Conservation (phyloP, 2,329 filamentous ascomycete genomes). For the Nemania sp. region DNA sequence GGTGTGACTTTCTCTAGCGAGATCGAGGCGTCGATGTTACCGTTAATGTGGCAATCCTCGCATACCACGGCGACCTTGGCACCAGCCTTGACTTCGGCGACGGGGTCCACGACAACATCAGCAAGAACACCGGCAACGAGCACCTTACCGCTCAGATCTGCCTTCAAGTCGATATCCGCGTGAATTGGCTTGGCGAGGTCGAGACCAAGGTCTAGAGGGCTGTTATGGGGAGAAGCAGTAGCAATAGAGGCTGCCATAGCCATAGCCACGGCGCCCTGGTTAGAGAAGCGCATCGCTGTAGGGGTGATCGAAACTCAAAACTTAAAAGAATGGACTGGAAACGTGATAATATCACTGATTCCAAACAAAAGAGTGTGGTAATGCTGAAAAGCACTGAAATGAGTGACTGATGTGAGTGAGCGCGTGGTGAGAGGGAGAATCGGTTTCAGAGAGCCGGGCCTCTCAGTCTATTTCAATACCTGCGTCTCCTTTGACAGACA, state of each 20-base stretch:
- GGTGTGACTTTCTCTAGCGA: slow-evolving; percentile 47
- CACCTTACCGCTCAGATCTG: slow-evolving; percentile 33
- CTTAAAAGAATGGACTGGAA: slow-evolving; percentile 41
- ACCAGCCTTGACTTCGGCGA: slow-evolving; percentile 34
- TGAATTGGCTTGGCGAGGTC: slow-evolving; percentile 32
- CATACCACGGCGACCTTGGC: slow-evolving; percentile 45
- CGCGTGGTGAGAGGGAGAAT: slow-evolving; percentile 28
- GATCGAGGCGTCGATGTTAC: slow-evolving; percentile 50
- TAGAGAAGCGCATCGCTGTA: slow-evolving; percentile 37
- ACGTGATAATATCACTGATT: slow-evolving; percentile 25
- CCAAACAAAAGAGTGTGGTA: slow-evolving; percentile 32
- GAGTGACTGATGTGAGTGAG: slow-evolving; percentile 35
- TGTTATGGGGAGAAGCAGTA: slow-evolving; percentile 29
- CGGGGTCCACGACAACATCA: slow-evolving; percentile 45
- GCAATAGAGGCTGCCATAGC: slow-evolving; percentile 38
- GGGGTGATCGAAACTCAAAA: slow-evolving; percentile 17
- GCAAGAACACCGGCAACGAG: slow-evolving; percentile 35
- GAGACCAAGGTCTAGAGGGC: slow-evolving; percentile 19
- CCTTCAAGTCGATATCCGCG: slow-evolving; percentile 31
- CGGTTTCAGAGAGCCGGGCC: slow-evolving; percentile 19
- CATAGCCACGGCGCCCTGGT: slow-evolving; percentile 34
- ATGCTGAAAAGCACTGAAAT: slow-evolving; percentile 33
- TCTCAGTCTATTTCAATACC: slow-evolving; percentile 32
- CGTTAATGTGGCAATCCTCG: slow-evolving; percentile 54
- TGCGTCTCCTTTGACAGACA: slow-evolving; percentile 19